A percentile compares a stretch with the other conserved stretches of the same genome.
phyloP scores from a whole-genome alignment of 441 rosid genomes.

The Brassica hybrid region DNA sequence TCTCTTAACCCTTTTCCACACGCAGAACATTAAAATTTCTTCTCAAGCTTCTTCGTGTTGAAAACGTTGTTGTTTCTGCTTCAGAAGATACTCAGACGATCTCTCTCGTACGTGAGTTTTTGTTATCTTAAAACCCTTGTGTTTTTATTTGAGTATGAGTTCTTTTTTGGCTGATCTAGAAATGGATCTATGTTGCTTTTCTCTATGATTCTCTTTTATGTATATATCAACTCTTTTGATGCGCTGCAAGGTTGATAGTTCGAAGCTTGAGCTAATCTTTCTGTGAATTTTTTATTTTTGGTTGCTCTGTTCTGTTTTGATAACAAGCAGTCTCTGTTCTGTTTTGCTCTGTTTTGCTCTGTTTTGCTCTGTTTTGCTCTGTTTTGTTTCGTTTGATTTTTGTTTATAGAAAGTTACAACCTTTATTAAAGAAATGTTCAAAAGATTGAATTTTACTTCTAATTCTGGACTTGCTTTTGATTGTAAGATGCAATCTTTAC shows the following conservation, averaged over 20 bases:
- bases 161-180: conserved; percentile 4
- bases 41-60: conserved; percentile 14
- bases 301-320: not conserved
- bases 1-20: conserved; percentile 21
- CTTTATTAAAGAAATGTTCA: not conserved
- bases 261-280: not conserved
- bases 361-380: not conserved
- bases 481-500: conserved; percentile 12
- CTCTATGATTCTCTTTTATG: not conserved
- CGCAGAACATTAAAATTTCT: conserved; percentile 15
- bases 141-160: not conserved
- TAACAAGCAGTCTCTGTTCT: not conserved
- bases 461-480: conserved; percentile 16
- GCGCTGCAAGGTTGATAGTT: not conserved
- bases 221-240: not conserved
- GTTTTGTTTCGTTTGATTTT: not conserved
- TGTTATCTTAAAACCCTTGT: not conserved
- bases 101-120: conserved; percentile 19
- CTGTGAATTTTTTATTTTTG: not conserved
- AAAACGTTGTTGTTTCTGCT: conserved; percentile 14
- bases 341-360: not conserved
- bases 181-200: conserved; percentile 22
- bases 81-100: conserved; percentile 18
- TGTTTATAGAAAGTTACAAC: not conserved
- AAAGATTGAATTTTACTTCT: conserved; percentile 16